Conservation (phyloP, 2,329 filamentous ascomycete species). For the Neofusicoccum ribis region DNA sequence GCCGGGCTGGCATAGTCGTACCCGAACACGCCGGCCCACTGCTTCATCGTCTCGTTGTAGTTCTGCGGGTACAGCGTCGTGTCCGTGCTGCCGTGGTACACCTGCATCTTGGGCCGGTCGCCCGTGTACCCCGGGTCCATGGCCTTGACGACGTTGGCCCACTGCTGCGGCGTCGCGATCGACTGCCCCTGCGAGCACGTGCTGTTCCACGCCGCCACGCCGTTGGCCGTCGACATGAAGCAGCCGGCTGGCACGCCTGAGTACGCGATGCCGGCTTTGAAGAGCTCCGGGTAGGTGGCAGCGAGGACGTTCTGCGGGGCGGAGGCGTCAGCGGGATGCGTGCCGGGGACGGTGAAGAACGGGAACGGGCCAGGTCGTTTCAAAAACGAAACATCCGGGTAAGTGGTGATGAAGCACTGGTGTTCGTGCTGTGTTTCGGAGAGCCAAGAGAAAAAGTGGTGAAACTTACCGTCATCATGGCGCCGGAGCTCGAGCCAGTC, state of each 20-base stretch:
- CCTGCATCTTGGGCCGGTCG: constrained; percentile 53
- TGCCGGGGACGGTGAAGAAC: not conserved
- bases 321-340: not conserved
- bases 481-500: constrained; percentile 55
- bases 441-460: no score
- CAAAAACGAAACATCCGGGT: no score
- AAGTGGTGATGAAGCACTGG: not conserved
- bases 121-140: constrained; percentile 56
- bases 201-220: constrained; percentile 52
- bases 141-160: constrained; percentile 49
- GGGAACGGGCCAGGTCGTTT: no score
- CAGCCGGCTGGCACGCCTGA: constrained; percentile 58
- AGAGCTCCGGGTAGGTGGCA: constrained; percentile 55
- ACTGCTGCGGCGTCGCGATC: constrained; percentile 47
- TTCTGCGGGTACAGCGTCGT: constrained; percentile 54
- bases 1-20: constrained; percentile 35
- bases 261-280: constrained; percentile 52
- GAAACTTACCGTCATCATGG: constrained; percentile 54
- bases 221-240: constrained; percentile 47
- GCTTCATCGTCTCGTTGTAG: constrained; percentile 53
- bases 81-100: constrained; percentile 59
- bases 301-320: constrained; percentile 46
- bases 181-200: constrained; percentile 53
- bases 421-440: not conserved
- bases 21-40: constrained; percentile 36